A percentile compares a stretch with the other conserved stretches of the same genome.
phyloP scores from a whole-genome alignment of 345 rosid genomes.

The Gossypium longicalyx region DNA sequence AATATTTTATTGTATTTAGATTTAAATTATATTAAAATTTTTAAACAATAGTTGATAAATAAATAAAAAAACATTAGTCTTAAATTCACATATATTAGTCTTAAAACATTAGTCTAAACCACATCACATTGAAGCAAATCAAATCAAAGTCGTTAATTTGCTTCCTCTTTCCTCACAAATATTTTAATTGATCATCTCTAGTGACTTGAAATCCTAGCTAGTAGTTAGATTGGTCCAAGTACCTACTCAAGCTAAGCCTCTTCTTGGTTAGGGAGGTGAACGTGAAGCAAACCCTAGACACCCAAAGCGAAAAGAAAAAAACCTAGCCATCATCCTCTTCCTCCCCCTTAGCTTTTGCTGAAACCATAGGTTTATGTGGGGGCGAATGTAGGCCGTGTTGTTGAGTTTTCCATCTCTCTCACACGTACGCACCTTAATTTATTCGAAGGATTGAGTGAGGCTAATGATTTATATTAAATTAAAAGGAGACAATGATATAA shows the following conservation, averaged over 20 bases:
- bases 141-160: too few relatives aligned
- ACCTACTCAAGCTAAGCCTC: neutral
- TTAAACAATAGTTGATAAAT: too few relatives aligned
- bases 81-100: too few relatives aligned
- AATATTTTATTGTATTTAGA: too few relatives aligned
- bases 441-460: neutral
- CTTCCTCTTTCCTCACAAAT: too few relatives aligned
- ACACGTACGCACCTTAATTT: neutral
- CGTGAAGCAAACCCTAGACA: neutral
- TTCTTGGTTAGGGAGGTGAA: neutral
- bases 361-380: neutral
- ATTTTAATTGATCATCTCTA: too few relatives aligned
- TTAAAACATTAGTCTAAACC: too few relatives aligned
- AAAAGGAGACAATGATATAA: neutral
- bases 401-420: neutral
- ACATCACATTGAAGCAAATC: too few relatives aligned
- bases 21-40: too few relatives aligned
- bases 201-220: too few relatives aligned
- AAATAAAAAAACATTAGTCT: too few relatives aligned
- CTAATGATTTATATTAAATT: conserved; percentile 2
- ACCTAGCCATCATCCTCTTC: neutral
- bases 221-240: neutral
- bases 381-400: neutral
- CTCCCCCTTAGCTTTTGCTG: neutral
- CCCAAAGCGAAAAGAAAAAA: neutral